Evolutionary conservation across 2,329 filamentous ascomycete genomes (phyloP), one percentile per base, ranked within the genome.

Genomic region (Botryotinia globosa): DNA sequence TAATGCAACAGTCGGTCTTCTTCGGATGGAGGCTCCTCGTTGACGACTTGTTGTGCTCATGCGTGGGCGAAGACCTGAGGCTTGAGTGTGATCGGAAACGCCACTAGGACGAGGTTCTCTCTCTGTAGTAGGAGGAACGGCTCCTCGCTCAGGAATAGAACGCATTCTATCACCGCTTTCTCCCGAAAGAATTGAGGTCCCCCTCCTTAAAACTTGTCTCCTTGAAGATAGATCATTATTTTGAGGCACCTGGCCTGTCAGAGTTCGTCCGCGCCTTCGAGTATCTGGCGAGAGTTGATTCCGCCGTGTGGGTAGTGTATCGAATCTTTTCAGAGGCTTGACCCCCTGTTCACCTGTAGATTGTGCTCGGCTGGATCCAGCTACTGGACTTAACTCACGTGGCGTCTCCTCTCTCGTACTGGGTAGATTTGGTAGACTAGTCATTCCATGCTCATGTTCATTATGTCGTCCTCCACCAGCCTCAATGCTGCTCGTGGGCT

Each of bases 21-120:
- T 70, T 69, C 70, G 45, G 42, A 73, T 63, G n/a, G 63, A 58
- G 61, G 48, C 39, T 74, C 63, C 58, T 34, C 71, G 61, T 68
- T 66, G 63, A 68, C 69, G 69, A 44, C 44, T 58, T 37, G 22
- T 54, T 4, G 14, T 72, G 58, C 70, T 68, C 42, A 42, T n/a
- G 25, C 70, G 70, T 48, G 70, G 63, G 37, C 70, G 63, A 51
- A 72, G 63, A 29, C 70, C 70, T 39, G 70, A 72, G n/a, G 29
- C 63, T 18, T 67, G 70, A 51, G 70, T 44, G 20, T 32, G 63
- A 20, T 64, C 68, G 12, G 68, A 64, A 34, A 51, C 25, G 16
- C 58, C 61, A 42, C 58, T 71, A 42, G 65, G 65, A 14, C 48
- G 65, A 42, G 48, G 34, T 20, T 71, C 68, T 16, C 58, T 62